Evolutionary conservation across 2,329 filamentous ascomycete genomes (phyloP).

Genomic region (Pseudopithomyces maydicus): DNA sequence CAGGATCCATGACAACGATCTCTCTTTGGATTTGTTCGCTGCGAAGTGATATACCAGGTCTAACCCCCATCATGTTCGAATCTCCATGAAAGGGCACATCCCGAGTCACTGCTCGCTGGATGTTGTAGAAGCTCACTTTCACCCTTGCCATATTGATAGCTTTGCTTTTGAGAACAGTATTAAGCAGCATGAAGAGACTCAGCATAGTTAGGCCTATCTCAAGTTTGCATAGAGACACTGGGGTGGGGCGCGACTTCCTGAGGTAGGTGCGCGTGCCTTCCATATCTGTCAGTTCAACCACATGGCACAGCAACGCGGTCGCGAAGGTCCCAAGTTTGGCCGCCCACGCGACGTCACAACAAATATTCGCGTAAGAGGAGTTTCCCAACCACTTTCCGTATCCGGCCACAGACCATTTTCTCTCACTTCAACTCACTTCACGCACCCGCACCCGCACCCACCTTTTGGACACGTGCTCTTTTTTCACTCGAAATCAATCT

Average conservation of each 20-base stretch:
- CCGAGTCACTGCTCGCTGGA: slow-evolving; percentile 9
- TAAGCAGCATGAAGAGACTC: no score
- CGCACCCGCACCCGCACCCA: no score
- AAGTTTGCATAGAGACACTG: no score
- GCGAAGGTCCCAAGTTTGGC: neutral
- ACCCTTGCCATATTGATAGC: neutral
- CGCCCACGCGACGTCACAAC: slow-evolving; percentile 1
- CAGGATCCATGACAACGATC: slow-evolving; percentile 19
- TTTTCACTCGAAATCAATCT: no score
- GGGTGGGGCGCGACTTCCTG: no score
- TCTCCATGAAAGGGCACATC: slow-evolving; percentile 20
- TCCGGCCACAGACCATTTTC: neutral
- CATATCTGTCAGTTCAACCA: neutral
- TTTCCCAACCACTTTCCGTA: neutral
- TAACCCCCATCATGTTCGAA: slow-evolving; percentile 25
- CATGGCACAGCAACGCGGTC: neutral
- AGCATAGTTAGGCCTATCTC: no score
- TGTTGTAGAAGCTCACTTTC: neutral
- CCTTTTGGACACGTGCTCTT: no score
- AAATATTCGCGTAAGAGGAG: neutral
- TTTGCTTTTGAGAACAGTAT: no score
- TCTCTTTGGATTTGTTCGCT: slow-evolving; percentile 21
- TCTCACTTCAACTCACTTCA: neutral
- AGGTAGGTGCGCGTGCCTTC: neutral
- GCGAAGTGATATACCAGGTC: slow-evolving; percentile 29